A percentile compares a stretch with the other conserved stretches of the same genome.
These are phyloP conservation scores for Penicillium frequentans DNA, from an alignment of 2,329 filamentous ascomycete genomes.

Conservation along the genomic window DNA sequence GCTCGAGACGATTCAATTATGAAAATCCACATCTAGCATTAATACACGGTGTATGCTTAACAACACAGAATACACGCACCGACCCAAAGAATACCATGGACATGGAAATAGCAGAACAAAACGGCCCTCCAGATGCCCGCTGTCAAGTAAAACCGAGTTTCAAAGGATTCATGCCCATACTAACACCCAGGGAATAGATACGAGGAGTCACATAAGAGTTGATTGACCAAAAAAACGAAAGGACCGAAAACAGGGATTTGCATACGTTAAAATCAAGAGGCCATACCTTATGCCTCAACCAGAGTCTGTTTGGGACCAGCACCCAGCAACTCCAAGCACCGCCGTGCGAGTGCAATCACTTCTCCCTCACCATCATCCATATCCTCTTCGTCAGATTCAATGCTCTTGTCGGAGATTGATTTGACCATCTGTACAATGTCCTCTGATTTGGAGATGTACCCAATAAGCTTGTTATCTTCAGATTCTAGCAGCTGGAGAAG, in stretches of 20 bases:
- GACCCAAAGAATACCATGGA: slow-evolving; percentile 18
- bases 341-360: slow-evolving; percentile 84
- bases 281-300: slow-evolving; percentile 67
- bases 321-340: slow-evolving; percentile 83
- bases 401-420: slow-evolving; percentile 82
- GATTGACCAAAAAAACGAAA: slow-evolving; percentile 10
- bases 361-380: slow-evolving; percentile 91
- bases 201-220: slow-evolving; percentile 11
- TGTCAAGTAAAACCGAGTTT: slow-evolving; percentile 23
- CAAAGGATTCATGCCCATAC: slow-evolving; percentile 31
- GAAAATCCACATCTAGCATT: slow-evolving; percentile 27
- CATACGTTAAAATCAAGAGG: background rate
- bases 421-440: slow-evolving; percentile 92
- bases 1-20: slow-evolving; percentile 20
- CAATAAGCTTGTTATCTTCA: slow-evolving; percentile 85
- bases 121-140: slow-evolving; percentile 34
- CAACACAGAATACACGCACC: slow-evolving; percentile 22
- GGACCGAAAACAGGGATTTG: slow-evolving; percentile 7
- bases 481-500: slow-evolving; percentile 93
- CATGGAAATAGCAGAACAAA: slow-evolving; percentile 19
- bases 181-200: slow-evolving; percentile 26
- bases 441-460: slow-evolving; percentile 82
- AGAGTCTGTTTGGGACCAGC: slow-evolving; percentile 74
- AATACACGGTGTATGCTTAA: slow-evolving; percentile 31
- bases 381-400: slow-evolving; percentile 82